phyloP scores from a whole-genome alignment of 345 rosid genomes.

The Gossypium bickii region DNA sequence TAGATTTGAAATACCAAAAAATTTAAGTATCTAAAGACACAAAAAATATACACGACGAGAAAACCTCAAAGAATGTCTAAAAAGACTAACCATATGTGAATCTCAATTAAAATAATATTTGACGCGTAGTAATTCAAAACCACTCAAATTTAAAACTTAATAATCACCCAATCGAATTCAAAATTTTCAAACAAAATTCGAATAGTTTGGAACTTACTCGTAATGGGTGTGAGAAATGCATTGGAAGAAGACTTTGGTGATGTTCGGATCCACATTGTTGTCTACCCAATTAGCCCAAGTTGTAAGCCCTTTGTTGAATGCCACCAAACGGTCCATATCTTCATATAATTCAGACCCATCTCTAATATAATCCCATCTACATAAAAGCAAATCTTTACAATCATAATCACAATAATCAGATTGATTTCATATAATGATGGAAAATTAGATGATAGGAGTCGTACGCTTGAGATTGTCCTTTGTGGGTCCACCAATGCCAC shows the following conservation, averaged over 20 bases:
- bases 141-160: too few species aligned
- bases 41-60: too few species aligned
- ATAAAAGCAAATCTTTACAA: not conserved
- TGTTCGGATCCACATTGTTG: conserved; percentile 47
- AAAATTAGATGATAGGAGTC: not conserved
- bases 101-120: too few species aligned
- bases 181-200: too few species aligned
- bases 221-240: conserved; percentile 94
- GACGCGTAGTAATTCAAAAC: too few species aligned
- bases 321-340: conserved; percentile 76
- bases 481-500: conserved; percentile 98
- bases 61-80: too few species aligned
- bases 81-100: too few species aligned
- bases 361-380: conserved; percentile 81
- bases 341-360: conserved; percentile 41
- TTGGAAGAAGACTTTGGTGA: conserved; percentile 81
- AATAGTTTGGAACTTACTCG: conserved; percentile 35
- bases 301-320: conserved; percentile 59
- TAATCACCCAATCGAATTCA: too few species aligned
- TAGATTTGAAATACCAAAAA: too few species aligned
- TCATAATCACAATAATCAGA: not conserved
- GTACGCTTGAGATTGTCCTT: conserved; percentile 61
- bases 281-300: conserved; percentile 93
- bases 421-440: not conserved
- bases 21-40: too few species aligned